Conservation (phyloP, 306 rosid genomes). For the Comarum palustre region DNA sequence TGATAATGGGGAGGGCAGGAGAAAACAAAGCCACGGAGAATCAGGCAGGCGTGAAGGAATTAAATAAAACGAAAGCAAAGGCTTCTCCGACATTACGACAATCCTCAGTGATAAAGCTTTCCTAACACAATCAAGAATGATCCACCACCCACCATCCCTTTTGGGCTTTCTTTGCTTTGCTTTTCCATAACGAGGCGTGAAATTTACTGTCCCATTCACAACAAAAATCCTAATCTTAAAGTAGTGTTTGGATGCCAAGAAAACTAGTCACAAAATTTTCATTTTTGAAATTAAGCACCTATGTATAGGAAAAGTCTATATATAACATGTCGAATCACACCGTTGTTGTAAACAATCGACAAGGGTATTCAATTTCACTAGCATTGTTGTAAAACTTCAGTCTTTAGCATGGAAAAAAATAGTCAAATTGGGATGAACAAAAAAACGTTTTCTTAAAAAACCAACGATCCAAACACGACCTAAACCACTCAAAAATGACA, state of each 20-base stretch:
- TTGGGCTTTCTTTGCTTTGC: slow-evolving; percentile 40
- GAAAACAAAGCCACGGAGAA: slow-evolving; percentile 58
- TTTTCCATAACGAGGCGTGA: slow-evolving; percentile 65
- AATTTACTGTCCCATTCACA: slow-evolving; percentile 44
- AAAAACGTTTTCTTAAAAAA: no score
- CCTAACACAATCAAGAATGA: slow-evolving; percentile 52
- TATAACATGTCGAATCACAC: neutral
- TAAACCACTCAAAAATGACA: neutral
- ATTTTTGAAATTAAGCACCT: neutral
- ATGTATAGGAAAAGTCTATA: neutral
- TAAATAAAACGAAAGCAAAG: slow-evolving; percentile 35
- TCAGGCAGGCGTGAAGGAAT: slow-evolving; percentile 51
- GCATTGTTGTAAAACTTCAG: no score
- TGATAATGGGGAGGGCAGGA: neutral
- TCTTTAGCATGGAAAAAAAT: no score
- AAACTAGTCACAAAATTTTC: neutral
- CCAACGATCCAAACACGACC: no score
- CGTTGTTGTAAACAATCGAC: no score
- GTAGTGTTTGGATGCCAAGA: slow-evolving; percentile 29
- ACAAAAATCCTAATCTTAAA: slow-evolving; percentile 22
- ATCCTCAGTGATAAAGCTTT: slow-evolving; percentile 44
- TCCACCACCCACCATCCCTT: slow-evolving; percentile 65
- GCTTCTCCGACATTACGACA: slow-evolving; percentile 77
- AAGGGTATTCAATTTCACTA: no score
- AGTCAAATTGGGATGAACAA: no score